Evolutionary conservation across 2,329 filamentous ascomycete species (phyloP).

Genomic region (Alternaria tenuissima): DNA sequence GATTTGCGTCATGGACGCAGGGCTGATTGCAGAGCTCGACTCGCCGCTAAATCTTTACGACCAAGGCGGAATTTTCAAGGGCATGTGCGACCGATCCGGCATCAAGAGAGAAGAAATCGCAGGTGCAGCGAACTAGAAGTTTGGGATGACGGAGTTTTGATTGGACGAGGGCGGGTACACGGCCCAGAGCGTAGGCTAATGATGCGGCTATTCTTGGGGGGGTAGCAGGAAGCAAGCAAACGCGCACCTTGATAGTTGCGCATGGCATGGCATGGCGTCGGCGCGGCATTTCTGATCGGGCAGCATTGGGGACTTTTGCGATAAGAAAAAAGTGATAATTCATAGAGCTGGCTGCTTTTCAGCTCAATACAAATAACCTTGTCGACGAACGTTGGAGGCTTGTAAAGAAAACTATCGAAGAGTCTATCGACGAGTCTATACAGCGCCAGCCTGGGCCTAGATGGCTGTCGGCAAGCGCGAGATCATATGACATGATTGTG

Average conservation of each 20-base stretch:
- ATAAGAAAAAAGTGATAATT: neutral
- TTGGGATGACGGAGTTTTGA: slow-evolving; percentile 2
- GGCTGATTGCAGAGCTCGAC: slow-evolving; percentile 86
- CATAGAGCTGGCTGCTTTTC: neutral
- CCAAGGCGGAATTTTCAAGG: slow-evolving; percentile 78
- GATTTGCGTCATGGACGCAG: slow-evolving; percentile 95
- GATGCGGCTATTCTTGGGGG: slow-evolving; percentile 16
- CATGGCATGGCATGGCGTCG: slow-evolving; percentile 33
- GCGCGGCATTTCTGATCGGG: slow-evolving; percentile 23
- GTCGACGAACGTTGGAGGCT: neutral
- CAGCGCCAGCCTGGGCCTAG: slow-evolving; percentile 1
- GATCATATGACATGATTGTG: slow-evolving; percentile 5
- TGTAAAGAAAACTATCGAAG: slow-evolving; percentile 1
- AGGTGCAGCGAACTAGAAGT: slow-evolving; percentile 20
- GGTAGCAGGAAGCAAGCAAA: slow-evolving; percentile 8
- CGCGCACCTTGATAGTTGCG: slow-evolving; percentile 14
- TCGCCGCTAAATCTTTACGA: slow-evolving; percentile 77
- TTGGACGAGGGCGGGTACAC: slow-evolving; percentile 13
- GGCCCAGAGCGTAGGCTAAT: slow-evolving; percentile 26
- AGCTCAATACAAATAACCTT: neutral
- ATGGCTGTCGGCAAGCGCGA: slow-evolving; percentile 6
- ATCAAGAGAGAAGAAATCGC: slow-evolving; percentile 66
- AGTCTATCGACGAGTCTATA: slow-evolving; percentile 1
- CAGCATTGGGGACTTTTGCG: slow-evolving; percentile 9
- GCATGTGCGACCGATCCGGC: slow-evolving; percentile 89